Evolutionary conservation across 805 yeast species (phyloP), one percentile per base, ranked within the genome.

Genomic region (Saccharomyces jurei): DNA sequence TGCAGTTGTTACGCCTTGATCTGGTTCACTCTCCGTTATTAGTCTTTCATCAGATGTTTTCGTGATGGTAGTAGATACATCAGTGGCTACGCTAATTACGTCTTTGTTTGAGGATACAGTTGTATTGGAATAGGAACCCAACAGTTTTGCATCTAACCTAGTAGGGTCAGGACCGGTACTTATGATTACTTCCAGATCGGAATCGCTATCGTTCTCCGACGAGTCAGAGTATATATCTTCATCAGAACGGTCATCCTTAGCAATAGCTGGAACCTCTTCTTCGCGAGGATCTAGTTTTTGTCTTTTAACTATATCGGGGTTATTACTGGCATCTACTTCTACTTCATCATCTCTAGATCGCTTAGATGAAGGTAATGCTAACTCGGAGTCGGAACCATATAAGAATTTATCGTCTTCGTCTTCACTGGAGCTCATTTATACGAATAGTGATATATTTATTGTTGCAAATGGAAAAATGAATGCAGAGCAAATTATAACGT

Each of bases 101-200:
- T 36, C 44, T n/a, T 36, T 36, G 44, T 22, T 36, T 36, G 25
- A 17, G 17, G 25, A 17, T 36, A 25, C 6, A 3, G 44, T 17
- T 17, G 22, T 6, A 6, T 4, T 36, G 5, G 22, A 9, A 36
- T 36, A 36, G 9, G 44, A 36, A 17, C 21, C 44, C 32, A 54
- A 56, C 13, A 36, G 22, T 17, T 36, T 36, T 13, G 64, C 62
- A 46, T 64, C 74, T 53, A 64, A 54, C 50, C 65, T 56, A 13
- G 63, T 56, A 56, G 63, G 59, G 26, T 58, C 64, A 2, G 66
- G 60, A 22, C 74, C 75, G 26, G 69, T 67, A 47, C 84, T 85
- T 50, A 91, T 86, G 50, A 91, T 86, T 65, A 92, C 87, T 69
- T 91, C 97, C 36, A 91, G 81, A 63, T 87, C 94, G 53, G 83